phyloP scores from a whole-genome alignment of 2,329 filamentous ascomycete species.

The Ophiostoma ulmi region DNA sequence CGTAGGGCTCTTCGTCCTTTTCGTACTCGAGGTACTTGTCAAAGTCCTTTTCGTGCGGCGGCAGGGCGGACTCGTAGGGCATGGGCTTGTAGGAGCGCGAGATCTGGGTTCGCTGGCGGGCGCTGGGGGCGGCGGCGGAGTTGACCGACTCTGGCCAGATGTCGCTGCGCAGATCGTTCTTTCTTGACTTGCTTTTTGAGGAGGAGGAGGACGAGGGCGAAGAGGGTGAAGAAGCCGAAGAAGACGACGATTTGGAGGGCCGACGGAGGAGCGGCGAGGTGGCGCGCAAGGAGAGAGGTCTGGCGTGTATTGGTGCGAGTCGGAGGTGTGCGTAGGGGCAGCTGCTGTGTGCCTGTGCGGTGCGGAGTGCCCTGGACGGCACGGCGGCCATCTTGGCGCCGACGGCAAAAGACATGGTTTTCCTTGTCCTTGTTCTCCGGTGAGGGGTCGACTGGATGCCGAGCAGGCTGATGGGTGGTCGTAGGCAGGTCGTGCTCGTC shows the following conservation, averaged over 20 bases:
- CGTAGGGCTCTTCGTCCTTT: conserved; percentile 4
- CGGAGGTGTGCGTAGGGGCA: neutral
- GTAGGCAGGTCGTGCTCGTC: too few relatives aligned
- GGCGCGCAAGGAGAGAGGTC: neutral
- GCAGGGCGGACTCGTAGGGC: neutral
- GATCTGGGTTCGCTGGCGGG: neutral
- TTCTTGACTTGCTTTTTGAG: neutral
- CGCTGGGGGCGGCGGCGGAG: neutral
- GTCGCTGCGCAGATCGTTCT: neutral
- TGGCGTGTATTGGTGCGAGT: neutral
- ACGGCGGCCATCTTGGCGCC: neutral
- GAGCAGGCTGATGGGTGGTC: neutral
- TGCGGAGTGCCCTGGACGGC: neutral
- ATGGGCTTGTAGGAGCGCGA: neutral
- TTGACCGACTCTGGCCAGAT: conserved; percentile 15
- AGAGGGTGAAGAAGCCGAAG: too few relatives aligned
- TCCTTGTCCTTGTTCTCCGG: neutral
- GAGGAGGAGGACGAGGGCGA: too few relatives aligned
- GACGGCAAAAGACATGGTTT: neutral
- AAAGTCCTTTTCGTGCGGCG: neutral
- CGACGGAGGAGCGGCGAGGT: neutral
- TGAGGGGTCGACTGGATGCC: neutral
- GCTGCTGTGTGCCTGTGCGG: neutral
- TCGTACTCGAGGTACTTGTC: neutral
- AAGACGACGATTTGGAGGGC: neutral